Conservation (phyloP, 1,284 basidiomycete genomes). For the Melampsora americana region DNA sequence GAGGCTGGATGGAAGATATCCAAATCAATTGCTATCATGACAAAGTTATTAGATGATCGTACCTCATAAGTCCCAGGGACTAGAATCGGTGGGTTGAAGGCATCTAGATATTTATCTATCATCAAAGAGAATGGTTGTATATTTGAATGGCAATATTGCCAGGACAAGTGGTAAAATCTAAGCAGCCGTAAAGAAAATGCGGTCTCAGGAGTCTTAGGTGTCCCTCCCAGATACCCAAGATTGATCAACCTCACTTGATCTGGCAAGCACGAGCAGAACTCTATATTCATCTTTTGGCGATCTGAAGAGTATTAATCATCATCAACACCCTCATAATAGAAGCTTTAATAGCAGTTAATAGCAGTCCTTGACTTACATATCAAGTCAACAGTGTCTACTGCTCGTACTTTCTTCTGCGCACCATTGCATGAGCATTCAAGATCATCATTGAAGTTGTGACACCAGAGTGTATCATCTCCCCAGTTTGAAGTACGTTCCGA, state of each 20-base stretch:
- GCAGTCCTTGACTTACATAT: too few species aligned
- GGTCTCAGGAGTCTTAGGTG: not conserved
- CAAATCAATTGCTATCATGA: not conserved
- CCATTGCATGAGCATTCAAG: too few species aligned
- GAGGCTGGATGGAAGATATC: not conserved
- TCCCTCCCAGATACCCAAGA: constrained; percentile 1
- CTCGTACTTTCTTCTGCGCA: too few species aligned
- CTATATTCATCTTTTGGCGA: not conserved
- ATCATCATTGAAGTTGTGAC: too few species aligned
- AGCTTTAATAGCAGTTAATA: too few species aligned
- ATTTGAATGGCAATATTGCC: not conserved
- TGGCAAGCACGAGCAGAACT: constrained; percentile 18
- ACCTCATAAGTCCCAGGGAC: not conserved
- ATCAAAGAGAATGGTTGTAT: too few species aligned
- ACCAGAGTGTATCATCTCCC: too few species aligned
- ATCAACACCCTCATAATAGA: too few species aligned
- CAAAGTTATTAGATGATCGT: not conserved
- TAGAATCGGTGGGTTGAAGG: not conserved
- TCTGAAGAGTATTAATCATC: too few species aligned
- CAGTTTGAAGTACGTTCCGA: too few species aligned
- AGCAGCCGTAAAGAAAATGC: constrained; percentile 12
- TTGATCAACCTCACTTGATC: constrained; percentile 9
- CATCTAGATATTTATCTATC: too few species aligned
- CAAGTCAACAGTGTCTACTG: too few species aligned
- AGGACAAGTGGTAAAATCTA: constrained; percentile 2